These are phyloP conservation scores for Tulasnella sp. DNA, from an alignment of 768 basidiomycete species.

Conservation along the genomic window DNA sequence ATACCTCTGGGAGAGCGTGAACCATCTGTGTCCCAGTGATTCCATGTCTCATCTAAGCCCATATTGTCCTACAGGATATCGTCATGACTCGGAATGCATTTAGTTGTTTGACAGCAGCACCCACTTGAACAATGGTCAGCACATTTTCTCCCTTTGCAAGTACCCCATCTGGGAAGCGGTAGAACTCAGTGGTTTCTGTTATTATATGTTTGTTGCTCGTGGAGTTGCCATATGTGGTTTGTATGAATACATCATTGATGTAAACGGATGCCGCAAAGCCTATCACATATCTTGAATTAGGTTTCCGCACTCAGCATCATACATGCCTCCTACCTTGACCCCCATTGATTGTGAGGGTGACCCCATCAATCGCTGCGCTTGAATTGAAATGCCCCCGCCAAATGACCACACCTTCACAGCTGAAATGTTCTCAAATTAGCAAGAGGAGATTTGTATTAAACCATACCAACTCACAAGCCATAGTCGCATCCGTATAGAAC, in stretches of 20 bases:
- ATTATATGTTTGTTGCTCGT: conserved; percentile 54
- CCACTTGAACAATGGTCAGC: conserved; percentile 66
- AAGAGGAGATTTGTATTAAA: not conserved
- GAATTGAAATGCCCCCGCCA: conserved; percentile 76
- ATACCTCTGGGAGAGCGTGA: conserved; percentile 72
- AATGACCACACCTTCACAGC: conserved; percentile 74
- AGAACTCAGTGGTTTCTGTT: conserved; percentile 61
- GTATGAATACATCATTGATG: conserved; percentile 64
- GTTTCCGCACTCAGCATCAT: not conserved
- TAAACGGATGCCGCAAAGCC: conserved; percentile 80
- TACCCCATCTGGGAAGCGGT: conserved; percentile 51
- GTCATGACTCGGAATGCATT: not conserved
- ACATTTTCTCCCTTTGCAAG: conserved; percentile 58
- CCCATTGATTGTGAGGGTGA: conserved; percentile 73
- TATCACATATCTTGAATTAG: conserved; percentile 25
- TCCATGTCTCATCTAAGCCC: conserved; percentile 59
- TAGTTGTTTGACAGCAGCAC: not conserved
- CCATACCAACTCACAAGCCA: conserved; percentile 51
- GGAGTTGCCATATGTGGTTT: conserved; percentile 68
- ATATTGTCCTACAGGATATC: conserved; percentile 57
- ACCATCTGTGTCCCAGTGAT: conserved; percentile 44
- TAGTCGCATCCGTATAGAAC: conserved; percentile 85
- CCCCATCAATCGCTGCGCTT: conserved; percentile 48
- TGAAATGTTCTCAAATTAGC: conserved; percentile 27
- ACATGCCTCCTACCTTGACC: conserved; percentile 41